Base-by-base conservation (phyloP, 1,139 yeast species). In the Taphrina wiesneri region DNA sequence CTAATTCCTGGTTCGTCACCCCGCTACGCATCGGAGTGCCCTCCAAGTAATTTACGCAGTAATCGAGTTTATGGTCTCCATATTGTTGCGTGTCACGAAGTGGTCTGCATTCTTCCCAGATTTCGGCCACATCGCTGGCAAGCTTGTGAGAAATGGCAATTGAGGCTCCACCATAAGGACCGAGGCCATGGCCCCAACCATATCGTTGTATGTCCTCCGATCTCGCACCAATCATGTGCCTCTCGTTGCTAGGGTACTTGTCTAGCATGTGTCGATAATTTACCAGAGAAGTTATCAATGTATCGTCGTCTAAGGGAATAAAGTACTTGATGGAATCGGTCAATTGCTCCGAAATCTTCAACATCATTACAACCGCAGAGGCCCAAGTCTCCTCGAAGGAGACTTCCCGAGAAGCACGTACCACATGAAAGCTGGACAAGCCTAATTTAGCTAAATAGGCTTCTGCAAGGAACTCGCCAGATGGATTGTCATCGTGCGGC, bases 121-220 rank as follows among this genome's bases (percentile, higher is more conserved):
- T 28, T 15, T 28, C 54, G 9, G n/a, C 13, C 21, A 49, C 5
- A 2, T 49, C 54, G 6, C 15, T 15, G 23, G 39, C 54, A n/a
- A 49, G 26, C 17, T 49, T 49, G 54, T 49, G 23, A 4, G 54
- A 11, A 6, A 49, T 15, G 13, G 54, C 54, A 13, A 49, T 49
- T 17, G 54, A 49, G 13, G 54, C 54, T 2, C 54, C 54, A 4
- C 54, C 54, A 49, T 49, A 49, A 2, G 54, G 54, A 5, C 54
- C 54, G 17, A 49, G 54, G 1, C 54, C 54, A n/a, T 49, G 39
- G 17, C 54, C 54, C 54, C 54, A 49, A 26, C 54, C 54, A 30
- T 49, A 49, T 11, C 54, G 54, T n/a, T 49, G 54, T 15, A 49
- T 49, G 28, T 49, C 54, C 36, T 49, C 54, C 19, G 54, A 49